A percentile compares a stretch with the other conserved stretches of the same genome.
Evolutionary conservation across 2,329 filamentous ascomycete genomes (phyloP).

Genomic region (Nannizziopsis arthrosporioides): DNA sequence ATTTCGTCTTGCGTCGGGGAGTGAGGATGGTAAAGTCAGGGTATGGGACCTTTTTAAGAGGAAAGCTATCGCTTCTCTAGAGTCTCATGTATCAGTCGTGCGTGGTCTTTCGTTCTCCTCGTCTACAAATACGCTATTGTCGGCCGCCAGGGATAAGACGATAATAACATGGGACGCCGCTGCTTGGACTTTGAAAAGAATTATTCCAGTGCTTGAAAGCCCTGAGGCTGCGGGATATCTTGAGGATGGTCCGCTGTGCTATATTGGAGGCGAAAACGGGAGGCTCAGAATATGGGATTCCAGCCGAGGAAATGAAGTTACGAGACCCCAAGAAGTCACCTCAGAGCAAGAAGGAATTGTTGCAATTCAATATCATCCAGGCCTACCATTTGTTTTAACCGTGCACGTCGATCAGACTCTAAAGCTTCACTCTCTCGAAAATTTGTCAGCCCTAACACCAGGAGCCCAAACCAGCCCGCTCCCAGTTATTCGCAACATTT

Average conservation of each 20-base stretch:
- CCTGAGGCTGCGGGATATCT: constrained; percentile 77
- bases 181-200: constrained; percentile 71
- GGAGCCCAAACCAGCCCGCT: constrained; percentile 45
- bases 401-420: constrained; percentile 85
- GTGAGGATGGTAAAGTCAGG: constrained; percentile 83
- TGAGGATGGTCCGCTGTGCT: constrained; percentile 57
- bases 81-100: constrained; percentile 94
- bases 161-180: constrained; percentile 80
- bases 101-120: constrained; percentile 71
- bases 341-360: constrained; percentile 57
- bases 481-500: constrained; percentile 62
- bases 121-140: constrained; percentile 63
- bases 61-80: constrained; percentile 61
- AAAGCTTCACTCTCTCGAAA: constrained; percentile 52
- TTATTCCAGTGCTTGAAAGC: constrained; percentile 73
- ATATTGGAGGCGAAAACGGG: constrained; percentile 75
- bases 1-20: constrained; percentile 78
- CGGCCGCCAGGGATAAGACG: constrained; percentile 84
- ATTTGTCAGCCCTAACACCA: constrained; percentile 27
- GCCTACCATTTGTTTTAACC: constrained; percentile 60
- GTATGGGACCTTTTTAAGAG: constrained; percentile 87
- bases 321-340: constrained; percentile 54
- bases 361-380: constrained; percentile 54
- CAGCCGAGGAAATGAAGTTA: constrained; percentile 65
- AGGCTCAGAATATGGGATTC: constrained; percentile 74